Conservation (phyloP, 148 eudicot species). For the Polygonum aviculare region DNA sequence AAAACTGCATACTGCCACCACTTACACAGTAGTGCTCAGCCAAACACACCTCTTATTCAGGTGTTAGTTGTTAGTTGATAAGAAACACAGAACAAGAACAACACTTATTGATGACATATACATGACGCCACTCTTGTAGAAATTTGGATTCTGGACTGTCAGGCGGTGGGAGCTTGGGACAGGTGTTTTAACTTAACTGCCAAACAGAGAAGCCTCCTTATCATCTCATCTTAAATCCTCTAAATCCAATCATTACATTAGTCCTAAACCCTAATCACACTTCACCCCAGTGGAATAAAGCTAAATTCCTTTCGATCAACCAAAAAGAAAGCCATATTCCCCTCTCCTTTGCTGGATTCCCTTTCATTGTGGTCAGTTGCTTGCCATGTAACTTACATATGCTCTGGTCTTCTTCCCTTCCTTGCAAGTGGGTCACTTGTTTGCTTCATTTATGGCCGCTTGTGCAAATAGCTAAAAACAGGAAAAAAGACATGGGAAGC, state of each 20-base stretch:
- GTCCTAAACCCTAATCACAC: not conserved
- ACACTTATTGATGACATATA: not conserved
- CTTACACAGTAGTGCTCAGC: not conserved
- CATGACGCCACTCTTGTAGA: not conserved
- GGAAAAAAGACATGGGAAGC: slow-evolving; percentile 14
- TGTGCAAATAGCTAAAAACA: not conserved
- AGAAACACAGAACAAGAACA: not conserved
- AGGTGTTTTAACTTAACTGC: not conserved
- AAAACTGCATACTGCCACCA: not conserved
- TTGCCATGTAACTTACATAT: not conserved
- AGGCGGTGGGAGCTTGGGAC: not conserved
- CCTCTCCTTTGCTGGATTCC: not conserved
- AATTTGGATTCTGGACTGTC: not conserved
- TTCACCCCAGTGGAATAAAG: no score
- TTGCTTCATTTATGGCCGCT: not conserved
- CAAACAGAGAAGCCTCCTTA: not conserved
- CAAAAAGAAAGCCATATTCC: no score
- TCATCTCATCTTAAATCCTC: not conserved
- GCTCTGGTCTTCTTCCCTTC: not conserved
- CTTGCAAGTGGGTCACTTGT: not conserved
- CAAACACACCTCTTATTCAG: not conserved
- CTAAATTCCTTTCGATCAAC: no score
- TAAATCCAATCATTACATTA: not conserved
- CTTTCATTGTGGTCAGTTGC: not conserved
- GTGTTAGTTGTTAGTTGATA: not conserved